These are phyloP conservation scores for Beauveria sp. DNA, from an alignment of 2,329 filamentous ascomycete species.

Conservation along the genomic window DNA sequence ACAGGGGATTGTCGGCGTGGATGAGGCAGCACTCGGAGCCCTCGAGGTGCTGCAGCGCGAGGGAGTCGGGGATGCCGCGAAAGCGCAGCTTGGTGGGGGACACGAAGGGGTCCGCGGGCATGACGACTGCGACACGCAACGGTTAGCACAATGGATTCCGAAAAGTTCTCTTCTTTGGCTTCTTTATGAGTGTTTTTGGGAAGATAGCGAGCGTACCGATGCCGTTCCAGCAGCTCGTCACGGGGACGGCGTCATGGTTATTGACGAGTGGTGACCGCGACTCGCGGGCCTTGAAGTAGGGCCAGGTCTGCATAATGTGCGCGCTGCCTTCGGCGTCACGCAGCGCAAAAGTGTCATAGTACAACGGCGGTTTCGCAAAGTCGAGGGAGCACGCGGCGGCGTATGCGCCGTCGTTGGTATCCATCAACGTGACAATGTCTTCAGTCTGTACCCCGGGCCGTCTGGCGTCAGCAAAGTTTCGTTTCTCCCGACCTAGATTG, in stretches of 20 bases:
- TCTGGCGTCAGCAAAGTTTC: neutral
- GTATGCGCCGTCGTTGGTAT: constrained; percentile 51
- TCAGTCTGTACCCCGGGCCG: constrained; percentile 31
- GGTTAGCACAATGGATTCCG: too few relatives aligned
- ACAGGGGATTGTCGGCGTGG: constrained; percentile 61
- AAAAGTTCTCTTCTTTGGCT: too few relatives aligned
- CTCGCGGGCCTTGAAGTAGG: constrained; percentile 44
- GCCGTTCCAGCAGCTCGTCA: constrained; percentile 39
- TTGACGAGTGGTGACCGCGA: constrained; percentile 48
- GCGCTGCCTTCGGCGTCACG: constrained; percentile 45
- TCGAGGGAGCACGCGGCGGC: constrained; percentile 56
- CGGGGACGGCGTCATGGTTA: constrained; percentile 37
- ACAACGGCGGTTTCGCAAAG: constrained; percentile 44
- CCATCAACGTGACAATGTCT: constrained; percentile 47
- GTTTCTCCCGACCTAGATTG: neutral
- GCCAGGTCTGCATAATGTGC: constrained; percentile 48
- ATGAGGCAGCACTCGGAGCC: constrained; percentile 75
- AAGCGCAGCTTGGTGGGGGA: constrained; percentile 43
- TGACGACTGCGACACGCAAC: constrained; percentile 27
- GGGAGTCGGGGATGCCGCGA: constrained; percentile 54
- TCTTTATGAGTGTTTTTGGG: neutral
- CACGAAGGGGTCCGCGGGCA: constrained; percentile 50
- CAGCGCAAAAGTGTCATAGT: constrained; percentile 58
- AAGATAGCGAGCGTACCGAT: constrained; percentile 23
- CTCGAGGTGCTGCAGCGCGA: constrained; percentile 58